phyloP scores from a whole-genome alignment of 805 yeast genomes.

The Isabelozyma gotoi region DNA sequence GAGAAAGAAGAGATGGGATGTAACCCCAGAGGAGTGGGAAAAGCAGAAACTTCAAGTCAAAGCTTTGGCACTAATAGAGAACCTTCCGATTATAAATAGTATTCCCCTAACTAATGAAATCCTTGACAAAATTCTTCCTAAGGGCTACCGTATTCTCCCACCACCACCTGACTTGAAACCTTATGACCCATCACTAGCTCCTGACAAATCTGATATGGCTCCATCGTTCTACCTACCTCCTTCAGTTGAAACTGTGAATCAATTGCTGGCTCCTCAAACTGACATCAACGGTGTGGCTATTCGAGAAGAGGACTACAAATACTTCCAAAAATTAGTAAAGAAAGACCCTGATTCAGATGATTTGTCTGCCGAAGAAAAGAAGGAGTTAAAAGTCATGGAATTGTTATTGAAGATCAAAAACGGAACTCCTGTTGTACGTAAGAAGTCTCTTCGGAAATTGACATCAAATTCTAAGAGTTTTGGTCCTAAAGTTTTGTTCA shows the following conservation, averaged over 20 bases:
- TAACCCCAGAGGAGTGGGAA: conserved; percentile 34
- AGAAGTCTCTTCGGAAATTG: conserved; percentile 63
- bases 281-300: conserved; percentile 66
- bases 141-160: conserved; percentile 44
- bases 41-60: conserved; percentile 5
- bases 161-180: conserved; percentile 47
- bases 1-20: conserved; percentile 47
- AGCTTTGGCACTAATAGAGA: conserved; percentile 6
- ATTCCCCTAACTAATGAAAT: conserved; percentile 42
- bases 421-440: conserved; percentile 70
- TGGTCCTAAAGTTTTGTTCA: conserved; percentile 71
- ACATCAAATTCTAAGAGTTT: conserved; percentile 60
- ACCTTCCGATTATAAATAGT: conserved; percentile 29
- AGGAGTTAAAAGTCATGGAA: conserved; percentile 60
- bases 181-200: conserved; percentile 19
- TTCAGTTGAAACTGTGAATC: conserved; percentile 19
- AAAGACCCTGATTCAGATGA: conserved; percentile 24
- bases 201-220: conserved; percentile 29
- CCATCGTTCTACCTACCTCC: conserved; percentile 54
- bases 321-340: conserved; percentile 58
- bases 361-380: conserved; percentile 50
- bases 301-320: conserved; percentile 67
- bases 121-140: conserved; percentile 51
- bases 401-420: conserved; percentile 72
- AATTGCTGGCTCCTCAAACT: conserved; percentile 49